Percentiles rank a stretch among this genome's conserved stretches.
These are phyloP conservation scores for Viola pubescens DNA, from an alignment of 441 rosid genomes.

Conservation along the genomic window DNA sequence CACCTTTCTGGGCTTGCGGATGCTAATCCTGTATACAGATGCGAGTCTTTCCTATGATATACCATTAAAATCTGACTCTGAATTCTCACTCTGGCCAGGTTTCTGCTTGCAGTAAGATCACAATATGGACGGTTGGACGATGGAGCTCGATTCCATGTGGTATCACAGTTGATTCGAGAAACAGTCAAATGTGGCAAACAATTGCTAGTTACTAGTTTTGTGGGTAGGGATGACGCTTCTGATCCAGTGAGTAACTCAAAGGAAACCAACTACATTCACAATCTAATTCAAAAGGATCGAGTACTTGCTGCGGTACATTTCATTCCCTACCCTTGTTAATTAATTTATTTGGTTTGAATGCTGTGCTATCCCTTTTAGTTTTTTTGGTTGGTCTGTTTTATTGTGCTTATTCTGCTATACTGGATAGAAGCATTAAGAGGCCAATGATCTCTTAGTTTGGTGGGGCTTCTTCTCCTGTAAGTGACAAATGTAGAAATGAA, in stretches of 20 bases:
- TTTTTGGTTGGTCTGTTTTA: neutral
- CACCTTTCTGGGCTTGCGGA: conserved; percentile 6
- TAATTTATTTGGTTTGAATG: too few species aligned
- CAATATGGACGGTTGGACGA: conserved; percentile 78
- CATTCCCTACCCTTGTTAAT: neutral
- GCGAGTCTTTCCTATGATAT: conserved; percentile 5
- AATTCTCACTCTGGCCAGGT: conserved; percentile 42
- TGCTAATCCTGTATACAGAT: conserved; percentile 5
- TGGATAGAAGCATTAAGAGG: neutral
- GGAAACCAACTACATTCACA: conserved; percentile 63
- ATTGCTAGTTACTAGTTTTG: conserved; percentile 73
- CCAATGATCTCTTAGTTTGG: neutral
- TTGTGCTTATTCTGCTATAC: neutral
- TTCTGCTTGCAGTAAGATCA: conserved; percentile 75
- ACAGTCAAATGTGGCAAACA: conserved; percentile 83
- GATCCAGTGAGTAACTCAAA: conserved; percentile 58
- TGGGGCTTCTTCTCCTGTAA: neutral
- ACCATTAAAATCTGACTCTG: neutral
- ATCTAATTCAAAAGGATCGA: conserved; percentile 88
- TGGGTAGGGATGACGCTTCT: conserved; percentile 61
- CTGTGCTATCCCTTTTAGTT: too few species aligned
- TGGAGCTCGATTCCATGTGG: conserved; percentile 94
- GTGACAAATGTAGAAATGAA: neutral
- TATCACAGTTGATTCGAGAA: conserved; percentile 89
- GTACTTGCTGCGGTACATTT: conserved; percentile 69